Evolutionary conservation across 2,329 filamentous ascomycete genomes (phyloP), one percentile per base, ranked within the genome.

Genomic region (Blastomyces percursus): DNA sequence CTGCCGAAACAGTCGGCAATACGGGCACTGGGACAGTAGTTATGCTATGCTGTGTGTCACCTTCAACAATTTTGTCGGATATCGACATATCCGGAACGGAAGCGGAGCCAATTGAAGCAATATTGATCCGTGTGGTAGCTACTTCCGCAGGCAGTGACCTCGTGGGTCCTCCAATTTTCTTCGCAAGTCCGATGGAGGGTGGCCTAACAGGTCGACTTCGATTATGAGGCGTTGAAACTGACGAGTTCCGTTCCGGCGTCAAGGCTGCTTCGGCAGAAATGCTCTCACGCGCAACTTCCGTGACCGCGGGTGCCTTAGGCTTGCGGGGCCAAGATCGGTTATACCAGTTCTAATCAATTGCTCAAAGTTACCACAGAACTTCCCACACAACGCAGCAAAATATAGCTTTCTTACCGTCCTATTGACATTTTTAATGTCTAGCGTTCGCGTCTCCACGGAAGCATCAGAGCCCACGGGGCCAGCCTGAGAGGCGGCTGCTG

Each of bases 231-330:
- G 61, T 44, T n/a, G 62, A 54, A 44, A 73, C 71, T 27, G 74
- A 72, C 42, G 70, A 67, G 30, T 71, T 70, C 24, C 71, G 64
- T 65, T 75, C 73, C 51, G 74, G 73, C 59, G 73, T 70, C 62
- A 70, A 68, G 64, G 72, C 73, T 64, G 73, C 73, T 51, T 76
- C 73, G 59, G 76, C 77, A 48, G 76, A 77, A 59, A 79, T 79
- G 68, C 77, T 80, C 70, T 80, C 79, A 68, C 75, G 75, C 65
- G 77, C 78, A 70, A 80, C 75, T 72, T 81, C 76, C 63, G 78
- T 79, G 68, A 80, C 72, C 59, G 79, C 75, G 46, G 75, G 73
- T 57, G 79, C 77, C 69, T 81, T 81, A 44, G 73, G 72, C 55
- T 70, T 70, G 67, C 74, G 73, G 46, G 77, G 77, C 79, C 79